Evolutionary conservation across 768 basidiomycete genomes (phyloP).

Genomic region (Dacryopinax spathularia): DNA sequence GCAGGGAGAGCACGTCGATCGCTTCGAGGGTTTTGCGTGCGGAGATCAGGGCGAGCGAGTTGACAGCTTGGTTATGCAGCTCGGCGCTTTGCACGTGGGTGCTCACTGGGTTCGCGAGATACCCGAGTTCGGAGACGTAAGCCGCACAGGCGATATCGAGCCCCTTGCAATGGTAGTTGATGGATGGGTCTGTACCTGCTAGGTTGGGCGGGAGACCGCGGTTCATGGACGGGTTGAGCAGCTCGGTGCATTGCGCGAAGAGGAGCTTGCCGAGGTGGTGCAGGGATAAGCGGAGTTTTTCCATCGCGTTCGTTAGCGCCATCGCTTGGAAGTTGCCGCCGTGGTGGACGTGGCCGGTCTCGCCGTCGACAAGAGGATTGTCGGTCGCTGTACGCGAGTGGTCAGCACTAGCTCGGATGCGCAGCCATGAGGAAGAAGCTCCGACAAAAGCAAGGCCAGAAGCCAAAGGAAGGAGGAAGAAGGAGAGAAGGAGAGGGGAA

Average conservation of each 20-base stretch:
- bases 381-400: constrained; percentile 51
- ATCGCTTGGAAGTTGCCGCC: constrained; percentile 88
- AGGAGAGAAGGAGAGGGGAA: not conserved
- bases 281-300: constrained; percentile 64
- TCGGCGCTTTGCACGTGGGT: constrained; percentile 77
- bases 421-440: no score
- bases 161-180: constrained; percentile 74
- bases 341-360: constrained; percentile 52
- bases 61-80: constrained; percentile 87
- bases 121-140: constrained; percentile 69
- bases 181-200: constrained; percentile 62
- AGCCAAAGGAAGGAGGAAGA: not conserved
- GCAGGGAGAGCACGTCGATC: constrained; percentile 59
- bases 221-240: constrained; percentile 70
- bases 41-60: constrained; percentile 73
- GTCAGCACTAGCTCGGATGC: no score
- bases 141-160: constrained; percentile 73
- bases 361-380: constrained; percentile 66
- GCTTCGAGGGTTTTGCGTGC: constrained; percentile 66
- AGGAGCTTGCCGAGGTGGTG: constrained; percentile 56
- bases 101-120: constrained; percentile 68
- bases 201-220: constrained; percentile 70
- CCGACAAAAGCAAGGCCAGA: no score
- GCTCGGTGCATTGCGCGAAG: constrained; percentile 54
- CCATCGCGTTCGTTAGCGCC: constrained; percentile 74